Evolutionary conservation across 768 basidiomycete species (phyloP).

Genomic region (Dendrothele bispora): DNA sequence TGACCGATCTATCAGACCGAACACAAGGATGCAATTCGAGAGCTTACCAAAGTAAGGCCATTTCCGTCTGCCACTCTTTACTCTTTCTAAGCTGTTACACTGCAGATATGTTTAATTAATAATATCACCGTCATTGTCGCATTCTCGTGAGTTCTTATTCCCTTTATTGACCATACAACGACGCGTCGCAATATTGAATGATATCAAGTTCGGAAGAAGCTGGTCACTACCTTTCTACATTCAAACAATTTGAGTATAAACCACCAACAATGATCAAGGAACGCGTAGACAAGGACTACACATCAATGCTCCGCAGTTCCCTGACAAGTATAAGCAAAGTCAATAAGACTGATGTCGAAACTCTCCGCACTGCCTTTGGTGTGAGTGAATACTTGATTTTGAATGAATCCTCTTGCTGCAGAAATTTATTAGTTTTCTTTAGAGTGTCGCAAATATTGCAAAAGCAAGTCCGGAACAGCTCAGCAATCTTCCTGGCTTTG

Average conservation of each 20-base stretch:
- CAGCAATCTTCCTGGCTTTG: conserved; percentile 86
- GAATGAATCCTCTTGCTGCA: too few species aligned
- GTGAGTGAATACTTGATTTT: conserved; percentile 56
- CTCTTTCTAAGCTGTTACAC: not conserved
- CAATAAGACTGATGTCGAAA: conserved; percentile 97
- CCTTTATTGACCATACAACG: too few species aligned
- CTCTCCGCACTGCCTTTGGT: conserved; percentile 86
- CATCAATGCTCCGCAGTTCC: conserved; percentile 74
- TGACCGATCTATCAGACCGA: conserved; percentile 58
- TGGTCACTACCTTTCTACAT: conserved; percentile 85
- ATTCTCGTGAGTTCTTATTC: conserved; percentile 66
- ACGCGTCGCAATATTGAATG: too few species aligned
- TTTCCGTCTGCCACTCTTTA: not conserved
- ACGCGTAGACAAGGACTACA: conserved; percentile 86
- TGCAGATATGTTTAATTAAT: conserved; percentile 83
- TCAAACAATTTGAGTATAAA: conserved; percentile 93
- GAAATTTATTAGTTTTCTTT: too few species aligned
- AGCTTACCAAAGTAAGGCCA: conserved; percentile 83
- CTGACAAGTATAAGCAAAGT: conserved; percentile 90
- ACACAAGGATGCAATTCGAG: conserved; percentile 88
- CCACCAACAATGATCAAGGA: conserved; percentile 94
- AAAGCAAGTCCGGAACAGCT: conserved; percentile 72
- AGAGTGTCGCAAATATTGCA: conserved; percentile 89
- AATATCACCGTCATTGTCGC: conserved; percentile 90
- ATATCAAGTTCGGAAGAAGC: conserved; percentile 79